These are phyloP conservation scores for Fraxinus americana DNA, from an alignment of 257 asterid species.

Conservation along the genomic window DNA sequence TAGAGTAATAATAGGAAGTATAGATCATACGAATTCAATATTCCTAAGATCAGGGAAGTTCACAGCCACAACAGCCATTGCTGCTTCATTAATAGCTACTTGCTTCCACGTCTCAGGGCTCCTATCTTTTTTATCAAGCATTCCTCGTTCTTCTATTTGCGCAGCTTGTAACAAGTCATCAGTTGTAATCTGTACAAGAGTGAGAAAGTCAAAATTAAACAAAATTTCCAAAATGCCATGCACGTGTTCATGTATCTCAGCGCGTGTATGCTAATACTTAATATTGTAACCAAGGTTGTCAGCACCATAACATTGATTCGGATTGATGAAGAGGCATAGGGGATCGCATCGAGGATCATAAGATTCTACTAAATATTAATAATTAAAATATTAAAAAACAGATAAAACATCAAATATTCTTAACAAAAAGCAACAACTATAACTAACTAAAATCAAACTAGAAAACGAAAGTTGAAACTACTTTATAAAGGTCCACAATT, in stretches of 20 bases:
- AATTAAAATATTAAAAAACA: neutral
- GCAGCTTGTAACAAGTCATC: constrained; percentile 99
- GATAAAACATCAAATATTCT: neutral
- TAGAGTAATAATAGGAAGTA: constrained; percentile 18
- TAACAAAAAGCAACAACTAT: neutral
- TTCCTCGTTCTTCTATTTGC: constrained; percentile 93
- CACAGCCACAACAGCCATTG: constrained; percentile 85
- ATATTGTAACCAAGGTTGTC: neutral
- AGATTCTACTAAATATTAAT: neutral
- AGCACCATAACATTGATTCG: neutral
- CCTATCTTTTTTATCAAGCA: constrained; percentile 88
- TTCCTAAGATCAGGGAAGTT: constrained; percentile 87
- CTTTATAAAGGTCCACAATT: neutral
- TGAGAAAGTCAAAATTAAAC: constrained; percentile 11
- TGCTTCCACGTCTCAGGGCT: constrained; percentile 91
- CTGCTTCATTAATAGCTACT: constrained; percentile 90
- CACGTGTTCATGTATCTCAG: neutral
- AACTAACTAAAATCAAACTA: neutral
- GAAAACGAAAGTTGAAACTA: neutral
- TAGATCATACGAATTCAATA: constrained; percentile 78
- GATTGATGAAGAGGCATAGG: neutral
- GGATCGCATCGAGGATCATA: neutral
- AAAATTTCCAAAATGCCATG: constrained; percentile 17
- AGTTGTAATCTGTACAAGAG: constrained; percentile 73
- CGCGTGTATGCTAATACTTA: neutral